Conservation (phyloP, 2,329 filamentous ascomycete species). For the Colletotrichum somersetense region DNA sequence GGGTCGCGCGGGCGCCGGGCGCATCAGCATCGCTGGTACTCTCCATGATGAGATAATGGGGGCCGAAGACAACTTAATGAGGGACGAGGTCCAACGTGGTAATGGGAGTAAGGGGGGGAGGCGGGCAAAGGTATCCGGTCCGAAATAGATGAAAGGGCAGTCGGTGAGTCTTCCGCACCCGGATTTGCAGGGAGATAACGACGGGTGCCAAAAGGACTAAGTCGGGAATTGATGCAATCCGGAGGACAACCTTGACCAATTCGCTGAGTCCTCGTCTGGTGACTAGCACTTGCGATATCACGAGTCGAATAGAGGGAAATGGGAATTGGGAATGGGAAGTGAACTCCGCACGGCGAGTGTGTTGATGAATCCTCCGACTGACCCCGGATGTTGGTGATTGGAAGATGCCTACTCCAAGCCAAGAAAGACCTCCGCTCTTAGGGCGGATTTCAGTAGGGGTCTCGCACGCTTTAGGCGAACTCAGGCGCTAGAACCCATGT, state of each 20-base stretch:
- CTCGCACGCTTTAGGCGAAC: conserved; percentile 4
- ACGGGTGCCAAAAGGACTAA: neutral
- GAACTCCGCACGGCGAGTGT: neutral
- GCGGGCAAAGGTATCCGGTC: neutral
- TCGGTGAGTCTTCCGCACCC: conserved; percentile 2
- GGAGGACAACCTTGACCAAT: neutral
- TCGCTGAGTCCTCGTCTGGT: neutral
- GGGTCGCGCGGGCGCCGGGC: neutral
- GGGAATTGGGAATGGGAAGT: neutral
- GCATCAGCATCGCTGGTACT: conserved; percentile 15
- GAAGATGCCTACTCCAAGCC: conserved; percentile 16
- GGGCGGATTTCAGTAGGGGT: conserved; percentile 25
- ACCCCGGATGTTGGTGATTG: conserved; percentile 36
- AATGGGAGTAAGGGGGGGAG: neutral
- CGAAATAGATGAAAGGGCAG: conserved; percentile 4
- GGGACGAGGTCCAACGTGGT: neutral
- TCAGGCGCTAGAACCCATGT: neutral
- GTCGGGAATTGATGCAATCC: neutral
- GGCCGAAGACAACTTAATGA: neutral
- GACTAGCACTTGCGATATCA: neutral
- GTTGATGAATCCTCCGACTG: conserved; percentile 20
- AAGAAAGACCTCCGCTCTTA: conserved; percentile 28
- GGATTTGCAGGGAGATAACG: conserved; percentile 4
- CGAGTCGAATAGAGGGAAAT: neutral
- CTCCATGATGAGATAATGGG: conserved; percentile 20